Base-by-base conservation (phyloP, 129 eudicot species). In the Flaveria sonorensis region DNA sequence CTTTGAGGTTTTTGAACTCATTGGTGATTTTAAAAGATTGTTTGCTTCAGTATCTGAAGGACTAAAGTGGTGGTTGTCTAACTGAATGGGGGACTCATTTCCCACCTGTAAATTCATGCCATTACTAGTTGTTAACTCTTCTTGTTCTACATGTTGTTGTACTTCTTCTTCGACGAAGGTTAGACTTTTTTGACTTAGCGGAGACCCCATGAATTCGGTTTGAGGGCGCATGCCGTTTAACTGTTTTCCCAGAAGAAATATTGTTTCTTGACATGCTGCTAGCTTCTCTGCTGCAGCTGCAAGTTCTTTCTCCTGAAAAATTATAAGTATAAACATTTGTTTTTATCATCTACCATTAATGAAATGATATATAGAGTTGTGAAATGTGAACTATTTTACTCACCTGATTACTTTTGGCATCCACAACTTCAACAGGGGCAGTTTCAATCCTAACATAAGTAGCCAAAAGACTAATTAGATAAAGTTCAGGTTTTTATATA, bases 261-360 rank as follows among this genome's bases (percentile, higher is more conserved):
- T 92, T 71, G 94, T 89, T 85, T 95, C 97, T 89, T 91, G 99
- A 84, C 99, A 95, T 75, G 85, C 99, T 39, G 97, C 99, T 62
- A 95, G 82, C 87, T 95, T 95, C 83, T 92, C 97, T 60, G 98
- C 97, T 8, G 96, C 96, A 36, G 92, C 92, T 45, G 86, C 87
- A 53, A 95, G 57, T 65, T 95, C 97, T 69, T 63, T 84, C 86
- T 95, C 99, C 99, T 95, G 87, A 26, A 50, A 56, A 52, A 19
- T 24, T 10, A 68, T 18, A 48, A 71, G 24, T 57, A 45, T 28
- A 52, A 32, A 30, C 32, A 39, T 43, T 70, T 64, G 39, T 47
- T 76, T 68, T 73, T 52, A 69, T 57, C 3, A 70, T 46, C 61
- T 60, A 26, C 11, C 26, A 74, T 73, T 23, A 64, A 9, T 32